phyloP scores from a whole-genome alignment of 768 basidiomycete species.

The Mycena leptocephala region DNA sequence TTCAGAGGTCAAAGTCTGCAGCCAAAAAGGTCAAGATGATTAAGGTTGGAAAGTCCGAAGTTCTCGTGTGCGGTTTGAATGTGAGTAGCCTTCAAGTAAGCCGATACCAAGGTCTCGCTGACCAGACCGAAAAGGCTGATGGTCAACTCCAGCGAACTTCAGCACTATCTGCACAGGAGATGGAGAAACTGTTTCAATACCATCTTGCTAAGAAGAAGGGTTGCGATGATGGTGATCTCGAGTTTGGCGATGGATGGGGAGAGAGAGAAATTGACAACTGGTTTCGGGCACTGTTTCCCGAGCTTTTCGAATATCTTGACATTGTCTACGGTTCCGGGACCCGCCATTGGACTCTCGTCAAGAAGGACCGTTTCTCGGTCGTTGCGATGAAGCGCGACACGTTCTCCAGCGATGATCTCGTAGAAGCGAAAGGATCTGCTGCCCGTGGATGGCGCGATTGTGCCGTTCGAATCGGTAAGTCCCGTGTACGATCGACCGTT shows the following conservation, averaged over 20 bases:
- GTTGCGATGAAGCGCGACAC: too few species aligned
- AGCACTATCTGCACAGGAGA: not conserved
- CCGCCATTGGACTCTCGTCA: too few species aligned
- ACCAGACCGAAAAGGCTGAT: not conserved
- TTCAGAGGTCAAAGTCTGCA: not conserved
- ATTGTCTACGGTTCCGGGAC: not conserved
- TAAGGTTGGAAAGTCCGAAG: not conserved
- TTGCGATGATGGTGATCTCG: not conserved
- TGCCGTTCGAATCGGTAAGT: not conserved
- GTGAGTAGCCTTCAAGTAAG: not conserved
- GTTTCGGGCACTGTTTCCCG: not conserved
- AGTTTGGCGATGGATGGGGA: not conserved
- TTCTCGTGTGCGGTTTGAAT: not conserved
- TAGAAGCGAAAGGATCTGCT: too few species aligned
- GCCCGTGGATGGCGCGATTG: too few species aligned
- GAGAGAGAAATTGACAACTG: not conserved
- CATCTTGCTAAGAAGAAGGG: not conserved
- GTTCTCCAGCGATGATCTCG: too few species aligned
- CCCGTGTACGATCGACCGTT: too few species aligned
- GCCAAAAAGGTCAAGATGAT: not conserved
- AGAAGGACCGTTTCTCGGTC: too few species aligned
- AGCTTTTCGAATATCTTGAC: not conserved
- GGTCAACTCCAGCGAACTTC: not conserved
- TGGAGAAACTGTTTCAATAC: not conserved
- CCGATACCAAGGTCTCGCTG: not conserved